Evolutionary conservation across 1,284 basidiomycete species (phyloP), one percentile per base, ranked within the genome.

Genomic region (Tranzscheliella williamsii): DNA sequence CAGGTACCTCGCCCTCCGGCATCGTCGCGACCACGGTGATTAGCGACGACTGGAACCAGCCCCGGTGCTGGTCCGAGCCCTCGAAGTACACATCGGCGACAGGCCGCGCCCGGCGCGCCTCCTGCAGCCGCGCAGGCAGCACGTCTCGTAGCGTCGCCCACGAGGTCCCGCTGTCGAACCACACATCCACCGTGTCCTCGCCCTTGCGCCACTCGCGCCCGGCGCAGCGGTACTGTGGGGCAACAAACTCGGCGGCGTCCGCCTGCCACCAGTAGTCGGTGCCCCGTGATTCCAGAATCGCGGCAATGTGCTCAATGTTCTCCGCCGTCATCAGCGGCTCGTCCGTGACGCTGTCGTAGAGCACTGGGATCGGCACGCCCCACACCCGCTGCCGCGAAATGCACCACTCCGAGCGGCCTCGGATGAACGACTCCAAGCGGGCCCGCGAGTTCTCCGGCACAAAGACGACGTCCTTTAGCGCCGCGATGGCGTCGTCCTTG

Each of bases 11-110:
- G 57, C 68, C 32, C 68, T 73, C 50, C 2, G 62, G 49, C 8
- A 54, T 58, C 3, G 58, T 58, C 5, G 87, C 85, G 5, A 96
- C 80, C 4, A 86, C 85, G 1, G 94, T 98, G 38, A 98, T 81
- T 18, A 99, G 80, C 54, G 91, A 88, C 43, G 91, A 94, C 78
- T 99, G 95, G 82, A 99, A 99, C 95, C 95, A 99, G 13, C 95
- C 95, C 8, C 95, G 86, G 78, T 98, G 94, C 78, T 98, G 95
- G 78, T 99, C 95, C 0, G 90, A 90, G 9, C 95, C 95, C 75
- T 99, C 95, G 12, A 99, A 80, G 72, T 91, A 94, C 11, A 97
- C 83, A 73, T 98, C 91, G 0, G 93, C 90, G 24, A 85, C 79
- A 33, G 83, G 74, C n/a, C 70, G 20, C 9, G 17, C 12, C 23